A percentile compares a stretch with the other conserved stretches of the same genome.
Evolutionary conservation across 805 yeast species (phyloP).

Genomic region (Millerozyma miso): DNA sequence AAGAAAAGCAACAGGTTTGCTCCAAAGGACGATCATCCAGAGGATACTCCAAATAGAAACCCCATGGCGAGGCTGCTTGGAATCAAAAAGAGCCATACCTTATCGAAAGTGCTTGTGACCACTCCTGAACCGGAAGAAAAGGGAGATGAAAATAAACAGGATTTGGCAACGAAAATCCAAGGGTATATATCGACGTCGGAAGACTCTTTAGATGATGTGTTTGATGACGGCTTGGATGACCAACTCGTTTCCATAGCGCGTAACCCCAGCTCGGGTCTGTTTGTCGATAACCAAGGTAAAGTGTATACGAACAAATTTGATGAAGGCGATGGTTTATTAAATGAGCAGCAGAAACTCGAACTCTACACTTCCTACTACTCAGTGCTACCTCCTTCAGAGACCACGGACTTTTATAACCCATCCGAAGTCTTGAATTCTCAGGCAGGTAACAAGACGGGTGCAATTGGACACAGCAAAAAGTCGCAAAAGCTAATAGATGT

Average conservation of each 20-base stretch:
- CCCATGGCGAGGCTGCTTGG: neutral
- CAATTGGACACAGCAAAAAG: slow-evolving; percentile 14
- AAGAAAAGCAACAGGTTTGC: neutral
- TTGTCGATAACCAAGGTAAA: neutral
- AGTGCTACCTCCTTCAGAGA: slow-evolving; percentile 16
- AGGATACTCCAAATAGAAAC: neutral
- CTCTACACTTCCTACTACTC: slow-evolving; percentile 38
- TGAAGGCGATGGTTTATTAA: slow-evolving; percentile 37
- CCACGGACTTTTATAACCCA: slow-evolving; percentile 15
- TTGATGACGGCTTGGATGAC: slow-evolving; percentile 21
- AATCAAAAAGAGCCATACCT: neutral
- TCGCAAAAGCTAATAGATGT: slow-evolving; percentile 3
- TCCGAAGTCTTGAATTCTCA: slow-evolving; percentile 2
- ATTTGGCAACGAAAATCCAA: neutral
- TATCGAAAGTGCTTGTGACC: neutral
- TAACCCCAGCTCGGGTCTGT: neutral
- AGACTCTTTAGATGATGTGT: slow-evolving; percentile 11
- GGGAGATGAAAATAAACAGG: neutral
- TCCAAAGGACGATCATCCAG: neutral
- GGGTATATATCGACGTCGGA: neutral
- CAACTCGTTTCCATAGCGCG: slow-evolving; percentile 8
- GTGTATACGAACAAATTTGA: slow-evolving; percentile 2
- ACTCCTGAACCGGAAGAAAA: neutral
- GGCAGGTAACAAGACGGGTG: slow-evolving; percentile 4
- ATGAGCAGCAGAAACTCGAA: slow-evolving; percentile 31